Percentiles rank a stretch among this genome's conserved stretches.
These are phyloP conservation scores for Sarocladiaceae sp. DNA, from an alignment of 2,329 filamentous ascomycete species.

Conservation along the genomic window DNA sequence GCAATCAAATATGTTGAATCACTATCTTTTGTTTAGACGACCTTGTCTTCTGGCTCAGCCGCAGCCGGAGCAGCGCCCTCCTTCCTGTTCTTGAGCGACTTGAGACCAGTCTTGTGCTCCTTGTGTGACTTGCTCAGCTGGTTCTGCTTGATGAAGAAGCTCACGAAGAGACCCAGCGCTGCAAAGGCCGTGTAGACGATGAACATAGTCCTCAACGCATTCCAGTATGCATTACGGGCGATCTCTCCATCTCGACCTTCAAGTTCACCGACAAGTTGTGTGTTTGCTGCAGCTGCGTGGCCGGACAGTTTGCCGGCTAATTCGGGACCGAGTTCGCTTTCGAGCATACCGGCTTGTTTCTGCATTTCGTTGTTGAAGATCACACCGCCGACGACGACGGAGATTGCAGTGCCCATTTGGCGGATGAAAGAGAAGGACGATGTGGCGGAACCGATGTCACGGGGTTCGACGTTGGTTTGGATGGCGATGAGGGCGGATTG, in stretches of 20 bases:
- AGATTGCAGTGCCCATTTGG: constrained; percentile 63
- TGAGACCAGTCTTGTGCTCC: constrained; percentile 55
- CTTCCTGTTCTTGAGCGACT: constrained; percentile 31
- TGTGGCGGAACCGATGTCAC: constrained; percentile 65
- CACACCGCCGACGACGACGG: constrained; percentile 71
- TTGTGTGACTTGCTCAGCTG: constrained; percentile 51
- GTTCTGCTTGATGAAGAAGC: constrained; percentile 43
- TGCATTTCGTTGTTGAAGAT: constrained; percentile 75
- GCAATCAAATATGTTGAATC: not conserved
- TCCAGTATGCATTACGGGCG: constrained; percentile 44
- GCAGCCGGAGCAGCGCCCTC: constrained; percentile 15
- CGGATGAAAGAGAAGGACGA: constrained; percentile 65
- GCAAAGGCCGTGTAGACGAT: constrained; percentile 51
- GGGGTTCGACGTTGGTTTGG: constrained; percentile 56
- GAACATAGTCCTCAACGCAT: constrained; percentile 50
- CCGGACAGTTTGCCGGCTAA: constrained; percentile 52
- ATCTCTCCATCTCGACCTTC: constrained; percentile 37
- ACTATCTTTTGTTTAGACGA: constrained; percentile 6
- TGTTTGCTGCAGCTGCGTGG: constrained; percentile 56
- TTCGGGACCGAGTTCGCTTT: constrained; percentile 43
- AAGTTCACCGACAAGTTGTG: constrained; percentile 51
- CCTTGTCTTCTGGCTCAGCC: constrained; percentile 13
- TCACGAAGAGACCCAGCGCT: constrained; percentile 41
- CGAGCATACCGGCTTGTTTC: constrained; percentile 44
- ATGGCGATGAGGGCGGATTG: constrained; percentile 65